A percentile compares a stretch with the other conserved stretches of the same genome.
These are phyloP conservation scores for Sclerotinia nivalis DNA, from an alignment of 2,329 filamentous ascomycete species.

Conservation along the genomic window DNA sequence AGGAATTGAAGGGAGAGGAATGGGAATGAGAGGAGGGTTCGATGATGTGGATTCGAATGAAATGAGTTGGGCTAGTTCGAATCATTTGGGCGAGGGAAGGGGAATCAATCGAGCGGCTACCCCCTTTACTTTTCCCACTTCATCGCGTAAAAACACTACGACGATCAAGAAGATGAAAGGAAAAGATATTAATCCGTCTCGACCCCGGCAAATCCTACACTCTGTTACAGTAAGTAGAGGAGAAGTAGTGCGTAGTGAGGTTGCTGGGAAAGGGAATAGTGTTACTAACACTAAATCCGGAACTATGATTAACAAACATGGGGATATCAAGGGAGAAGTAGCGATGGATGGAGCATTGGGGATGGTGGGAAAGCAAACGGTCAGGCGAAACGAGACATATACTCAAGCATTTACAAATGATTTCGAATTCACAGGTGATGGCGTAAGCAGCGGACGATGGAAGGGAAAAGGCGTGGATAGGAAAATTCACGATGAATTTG, in stretches of 20 bases:
- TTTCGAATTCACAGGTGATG: not conserved
- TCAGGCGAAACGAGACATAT: not conserved
- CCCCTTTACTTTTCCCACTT: not conserved
- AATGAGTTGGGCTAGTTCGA: not conserved
- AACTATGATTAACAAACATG: not conserved
- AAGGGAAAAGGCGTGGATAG: conserved; percentile 13
- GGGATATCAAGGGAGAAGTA: not conserved
- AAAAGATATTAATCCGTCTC: not conserved
- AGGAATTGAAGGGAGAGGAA: not conserved
- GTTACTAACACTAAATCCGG: not conserved
- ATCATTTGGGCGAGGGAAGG: not conserved
- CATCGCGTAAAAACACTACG: not conserved
- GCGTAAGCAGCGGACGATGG: not conserved
- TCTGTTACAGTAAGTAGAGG: not conserved
- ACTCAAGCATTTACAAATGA: not conserved
- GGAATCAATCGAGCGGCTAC: not conserved
- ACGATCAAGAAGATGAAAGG: not conserved
- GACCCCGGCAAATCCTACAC: not conserved
- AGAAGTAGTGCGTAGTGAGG: not conserved
- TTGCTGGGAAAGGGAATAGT: not conserved
- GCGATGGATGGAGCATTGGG: too few relatives aligned
- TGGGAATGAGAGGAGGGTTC: not conserved
- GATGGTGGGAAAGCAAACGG: not conserved
- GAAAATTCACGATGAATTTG: too few relatives aligned
- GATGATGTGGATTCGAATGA: not conserved